A percentile compares a stretch with the other conserved stretches of the same genome.
phyloP scores from a whole-genome alignment of 805 yeast species.

The Komagataella phaffii region DNA sequence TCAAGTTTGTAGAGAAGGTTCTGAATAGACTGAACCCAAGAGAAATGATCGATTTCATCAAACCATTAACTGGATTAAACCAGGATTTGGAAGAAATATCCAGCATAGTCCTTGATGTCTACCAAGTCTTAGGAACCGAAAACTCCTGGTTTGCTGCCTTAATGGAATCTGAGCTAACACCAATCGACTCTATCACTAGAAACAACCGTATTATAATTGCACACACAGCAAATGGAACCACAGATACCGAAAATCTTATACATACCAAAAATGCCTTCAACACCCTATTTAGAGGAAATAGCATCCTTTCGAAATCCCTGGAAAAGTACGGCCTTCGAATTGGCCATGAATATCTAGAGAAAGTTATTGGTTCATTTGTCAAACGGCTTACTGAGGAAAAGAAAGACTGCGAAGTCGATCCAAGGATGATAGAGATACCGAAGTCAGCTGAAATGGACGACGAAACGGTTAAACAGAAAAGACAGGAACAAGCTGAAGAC shows the following conservation, averaged over 20 bases:
- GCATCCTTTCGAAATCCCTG: constrained; percentile 67
- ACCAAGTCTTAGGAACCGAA: constrained; percentile 56
- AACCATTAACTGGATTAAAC: constrained; percentile 13
- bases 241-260: constrained; percentile 14
- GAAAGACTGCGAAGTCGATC: constrained; percentile 72
- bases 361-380: constrained; percentile 60
- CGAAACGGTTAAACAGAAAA: background rate
- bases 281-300: constrained; percentile 72
- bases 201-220: constrained; percentile 20
- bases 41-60: constrained; percentile 35
- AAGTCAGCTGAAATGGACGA: constrained; percentile 23
- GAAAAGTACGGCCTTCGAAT: constrained; percentile 65
- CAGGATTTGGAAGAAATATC: constrained; percentile 41
- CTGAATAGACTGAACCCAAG: constrained; percentile 37
- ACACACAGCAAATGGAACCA: constrained; percentile 8
- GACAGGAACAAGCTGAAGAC: constrained; percentile 10
- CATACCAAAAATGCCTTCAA: constrained; percentile 29
- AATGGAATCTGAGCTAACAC: constrained; percentile 50
- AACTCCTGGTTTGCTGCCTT: constrained; percentile 62
- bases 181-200: constrained; percentile 29
- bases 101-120: constrained; percentile 53
- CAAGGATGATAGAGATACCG: constrained; percentile 20
- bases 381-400: constrained; percentile 32
- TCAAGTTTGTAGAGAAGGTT: constrained; percentile 49
- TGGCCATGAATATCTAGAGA: constrained; percentile 69